These are phyloP conservation scores for Xylaria palmicola DNA, from an alignment of 495 filamentous ascomycete genomes.

Conservation along the genomic window DNA sequence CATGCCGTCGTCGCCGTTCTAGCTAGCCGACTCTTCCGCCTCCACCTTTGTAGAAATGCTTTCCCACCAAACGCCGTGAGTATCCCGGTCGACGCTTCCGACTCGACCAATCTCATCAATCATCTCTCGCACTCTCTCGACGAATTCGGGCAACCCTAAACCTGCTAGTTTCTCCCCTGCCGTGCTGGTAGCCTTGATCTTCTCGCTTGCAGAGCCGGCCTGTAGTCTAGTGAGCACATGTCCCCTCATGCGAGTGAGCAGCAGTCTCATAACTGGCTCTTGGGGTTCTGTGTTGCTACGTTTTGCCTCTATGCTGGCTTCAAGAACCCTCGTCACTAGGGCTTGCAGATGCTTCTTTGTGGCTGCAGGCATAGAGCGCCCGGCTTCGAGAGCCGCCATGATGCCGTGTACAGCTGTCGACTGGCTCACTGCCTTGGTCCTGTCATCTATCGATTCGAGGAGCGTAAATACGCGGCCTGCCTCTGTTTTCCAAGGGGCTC, in stretches of 20 bases:
- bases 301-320: conserved; percentile 37
- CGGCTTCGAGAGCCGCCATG: conserved; percentile 74
- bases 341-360: conserved; percentile 57
- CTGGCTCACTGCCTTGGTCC: conserved; percentile 41
- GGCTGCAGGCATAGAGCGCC: conserved; percentile 72
- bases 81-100: conserved; percentile 73
- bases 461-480: conserved; percentile 69
- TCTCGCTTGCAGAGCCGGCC: conserved; percentile 74
- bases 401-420: conserved; percentile 61
- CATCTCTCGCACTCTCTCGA: conserved; percentile 76
- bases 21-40: conserved; percentile 28
- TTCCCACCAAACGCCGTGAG: conserved; percentile 82
- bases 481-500: conserved; percentile 84
- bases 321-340: conserved; percentile 51
- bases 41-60: conserved; percentile 51
- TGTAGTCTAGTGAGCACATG: conserved; percentile 77
- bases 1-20: conserved; percentile 12
- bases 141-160: conserved; percentile 84
- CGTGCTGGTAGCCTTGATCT: conserved; percentile 74
- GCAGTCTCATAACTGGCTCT: conserved; percentile 78
- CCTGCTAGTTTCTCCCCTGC: conserved; percentile 80
- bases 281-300: conserved; percentile 49
- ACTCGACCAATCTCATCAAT: conserved; percentile 77
- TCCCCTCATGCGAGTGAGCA: conserved; percentile 69
- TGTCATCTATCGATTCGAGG: conserved; percentile 39